These are phyloP conservation scores for Mimosa pudica DNA, from an alignment of 306 rosid species.

Conservation along the genomic window DNA sequence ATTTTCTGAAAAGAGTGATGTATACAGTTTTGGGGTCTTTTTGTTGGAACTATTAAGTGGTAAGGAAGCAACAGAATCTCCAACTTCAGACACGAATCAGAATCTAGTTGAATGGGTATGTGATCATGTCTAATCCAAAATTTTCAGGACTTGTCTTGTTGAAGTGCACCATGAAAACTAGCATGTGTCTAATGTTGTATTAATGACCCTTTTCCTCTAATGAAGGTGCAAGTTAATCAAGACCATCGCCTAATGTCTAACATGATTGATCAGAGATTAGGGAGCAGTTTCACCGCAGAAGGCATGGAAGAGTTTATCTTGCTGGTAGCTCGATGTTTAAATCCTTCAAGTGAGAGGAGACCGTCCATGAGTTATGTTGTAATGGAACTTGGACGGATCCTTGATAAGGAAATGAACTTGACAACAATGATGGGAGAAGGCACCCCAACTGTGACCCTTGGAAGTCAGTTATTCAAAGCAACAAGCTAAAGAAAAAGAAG, in stretches of 20 bases:
- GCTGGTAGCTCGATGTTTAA: conserved; percentile 59
- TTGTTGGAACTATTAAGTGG: conserved; percentile 84
- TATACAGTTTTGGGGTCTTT: conserved; percentile 89
- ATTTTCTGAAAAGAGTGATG: conserved; percentile 91
- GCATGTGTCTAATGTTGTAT: background rate
- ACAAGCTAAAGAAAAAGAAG: conserved; percentile 37
- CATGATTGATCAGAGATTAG: conserved; percentile 68
- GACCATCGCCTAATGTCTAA: conserved; percentile 39
- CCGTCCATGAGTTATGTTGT: conserved; percentile 78
- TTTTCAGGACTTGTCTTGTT: background rate
- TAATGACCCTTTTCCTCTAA: conserved; percentile 13
- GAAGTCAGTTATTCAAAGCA: conserved; percentile 73
- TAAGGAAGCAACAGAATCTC: conserved; percentile 62
- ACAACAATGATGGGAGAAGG: conserved; percentile 91
- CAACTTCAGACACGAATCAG: conserved; percentile 46
- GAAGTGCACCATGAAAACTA: background rate
- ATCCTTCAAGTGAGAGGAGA: conserved; percentile 76
- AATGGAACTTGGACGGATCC: conserved; percentile 75
- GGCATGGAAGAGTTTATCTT: conserved; percentile 67
- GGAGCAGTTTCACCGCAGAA: conserved; percentile 75
- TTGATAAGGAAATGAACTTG: conserved; percentile 79
- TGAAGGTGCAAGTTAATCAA: conserved; percentile 57
- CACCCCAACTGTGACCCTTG: conserved; percentile 73
- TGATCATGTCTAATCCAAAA: background rate
- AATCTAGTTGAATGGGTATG: conserved; percentile 79